Evolutionary conservation across 2,329 filamentous ascomycete species (phyloP).

Genomic region (Sporothrix mexicana): DNA sequence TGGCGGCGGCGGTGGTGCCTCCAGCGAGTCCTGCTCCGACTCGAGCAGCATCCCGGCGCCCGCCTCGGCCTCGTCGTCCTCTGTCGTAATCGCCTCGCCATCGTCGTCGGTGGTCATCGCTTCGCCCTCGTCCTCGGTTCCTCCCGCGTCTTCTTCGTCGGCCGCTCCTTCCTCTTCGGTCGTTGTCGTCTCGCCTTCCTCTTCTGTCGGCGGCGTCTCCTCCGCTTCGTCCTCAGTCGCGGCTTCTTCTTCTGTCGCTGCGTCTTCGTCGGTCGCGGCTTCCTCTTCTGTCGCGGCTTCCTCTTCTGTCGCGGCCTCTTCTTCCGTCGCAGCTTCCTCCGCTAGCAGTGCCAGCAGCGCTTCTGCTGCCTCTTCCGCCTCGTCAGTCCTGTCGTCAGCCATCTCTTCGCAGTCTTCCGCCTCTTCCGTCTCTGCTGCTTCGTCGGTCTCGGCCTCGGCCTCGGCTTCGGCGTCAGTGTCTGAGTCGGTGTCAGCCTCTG

Average conservation of each 20-base stretch:
- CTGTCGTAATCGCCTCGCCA: neutral
- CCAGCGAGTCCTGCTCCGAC: neutral
- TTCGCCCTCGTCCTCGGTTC: neutral
- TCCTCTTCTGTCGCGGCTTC: neutral
- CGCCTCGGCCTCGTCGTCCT: constrained; percentile 1
- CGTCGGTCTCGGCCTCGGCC: neutral
- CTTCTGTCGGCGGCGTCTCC: neutral
- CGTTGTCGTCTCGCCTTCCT: neutral
- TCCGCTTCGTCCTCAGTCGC: neutral
- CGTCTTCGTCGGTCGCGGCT: neutral
- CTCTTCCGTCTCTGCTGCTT: neutral
- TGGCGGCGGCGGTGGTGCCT: neutral
- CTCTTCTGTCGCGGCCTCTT: neutral
- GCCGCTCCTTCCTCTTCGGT: neutral
- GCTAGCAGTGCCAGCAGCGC: neutral
- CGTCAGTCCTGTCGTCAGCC: too few species aligned
- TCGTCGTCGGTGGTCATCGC: neutral
- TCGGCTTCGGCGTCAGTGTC: too few species aligned
- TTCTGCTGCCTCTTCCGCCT: neutral
- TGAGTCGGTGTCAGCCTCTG: neutral
- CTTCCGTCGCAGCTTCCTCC: neutral
- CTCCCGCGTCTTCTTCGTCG: neutral
- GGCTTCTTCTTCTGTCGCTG: neutral
- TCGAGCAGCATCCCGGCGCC: neutral
- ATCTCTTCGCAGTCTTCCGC: too few species aligned